Conservation (phyloP, 2,329 filamentous ascomycete genomes). For the Pezicula carpinea region DNA sequence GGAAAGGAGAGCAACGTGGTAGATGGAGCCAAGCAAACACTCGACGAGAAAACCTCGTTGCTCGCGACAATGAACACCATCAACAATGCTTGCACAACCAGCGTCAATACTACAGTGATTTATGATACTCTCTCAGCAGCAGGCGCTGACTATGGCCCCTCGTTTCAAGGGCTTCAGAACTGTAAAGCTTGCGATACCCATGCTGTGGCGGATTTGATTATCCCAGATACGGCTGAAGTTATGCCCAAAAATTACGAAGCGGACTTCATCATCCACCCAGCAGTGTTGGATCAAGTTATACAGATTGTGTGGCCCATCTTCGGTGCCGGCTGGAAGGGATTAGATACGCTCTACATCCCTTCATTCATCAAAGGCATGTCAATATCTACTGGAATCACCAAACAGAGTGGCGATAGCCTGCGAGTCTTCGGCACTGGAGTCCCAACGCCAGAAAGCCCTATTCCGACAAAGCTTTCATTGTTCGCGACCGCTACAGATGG, state of each 20-base stretch:
- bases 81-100: constrained; percentile 22
- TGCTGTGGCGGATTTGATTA: constrained; percentile 31
- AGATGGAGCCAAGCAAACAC: constrained; percentile 14
- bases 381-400: constrained; percentile 29
- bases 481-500: constrained; percentile 28
- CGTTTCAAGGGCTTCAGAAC: constrained; percentile 46
- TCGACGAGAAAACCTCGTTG: constrained; percentile 18
- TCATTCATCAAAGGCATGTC: constrained; percentile 36
- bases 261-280: constrained; percentile 39
- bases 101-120: constrained; percentile 32
- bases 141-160: constrained; percentile 45
- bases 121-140: constrained; percentile 42
- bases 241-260: constrained; percentile 44
- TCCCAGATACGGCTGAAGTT: constrained; percentile 37
- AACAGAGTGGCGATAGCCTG: constrained; percentile 28
- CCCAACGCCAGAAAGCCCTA: constrained; percentile 25
- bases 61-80: constrained; percentile 27
- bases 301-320: constrained; percentile 36
- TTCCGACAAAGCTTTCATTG: constrained; percentile 33
- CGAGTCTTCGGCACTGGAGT: constrained; percentile 33
- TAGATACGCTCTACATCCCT: constrained; percentile 38
- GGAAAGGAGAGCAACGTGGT: constrained; percentile 13
- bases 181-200: constrained; percentile 34
- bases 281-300: constrained; percentile 41
- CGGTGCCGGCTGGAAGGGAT: constrained; percentile 27